Percentiles rank a stretch among this genome's conserved stretches.
phyloP scores from a whole-genome alignment of 768 basidiomycete species.

The Suillus hirtellus region DNA sequence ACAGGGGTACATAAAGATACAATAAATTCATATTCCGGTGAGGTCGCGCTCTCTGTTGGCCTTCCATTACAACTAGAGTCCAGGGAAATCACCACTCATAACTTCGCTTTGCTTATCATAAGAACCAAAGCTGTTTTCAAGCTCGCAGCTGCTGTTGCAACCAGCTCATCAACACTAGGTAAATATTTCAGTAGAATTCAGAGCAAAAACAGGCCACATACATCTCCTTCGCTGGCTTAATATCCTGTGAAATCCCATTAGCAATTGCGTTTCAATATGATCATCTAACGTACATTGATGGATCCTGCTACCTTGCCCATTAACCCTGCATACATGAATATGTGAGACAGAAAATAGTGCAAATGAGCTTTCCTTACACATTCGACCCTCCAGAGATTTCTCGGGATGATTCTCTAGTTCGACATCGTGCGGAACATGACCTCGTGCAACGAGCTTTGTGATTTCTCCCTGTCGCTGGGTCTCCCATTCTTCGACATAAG shows the following conservation, averaged over 20 bases:
- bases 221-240: conserved; percentile 87
- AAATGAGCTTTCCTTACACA: conserved; percentile 46
- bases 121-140: conserved; percentile 46
- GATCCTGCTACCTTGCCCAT: conserved; percentile 80
- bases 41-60: background rate
- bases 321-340: conserved; percentile 48
- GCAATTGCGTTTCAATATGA: background rate
- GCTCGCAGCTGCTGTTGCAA: conserved; percentile 64
- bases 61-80: background rate
- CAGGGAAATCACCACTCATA: conserved; percentile 29
- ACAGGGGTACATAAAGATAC: background rate
- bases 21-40: background rate
- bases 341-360: conserved; percentile 5
- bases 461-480: conserved; percentile 60
- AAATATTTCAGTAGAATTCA: conserved; percentile 14
- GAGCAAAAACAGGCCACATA: conserved; percentile 28
- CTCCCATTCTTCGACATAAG: conserved; percentile 81
- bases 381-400: conserved; percentile 55
- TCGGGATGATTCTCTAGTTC: conserved; percentile 73
- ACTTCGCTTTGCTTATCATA: conserved; percentile 48
- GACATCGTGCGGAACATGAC: conserved; percentile 73
- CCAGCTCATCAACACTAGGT: conserved; percentile 77
- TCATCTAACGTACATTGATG: conserved; percentile 48
- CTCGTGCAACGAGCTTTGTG: conserved; percentile 53
- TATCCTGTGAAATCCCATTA: conserved; percentile 46